Evolutionary conservation across 2,329 filamentous ascomycete species (phyloP).

Genomic region (Penicillium janthinellum): DNA sequence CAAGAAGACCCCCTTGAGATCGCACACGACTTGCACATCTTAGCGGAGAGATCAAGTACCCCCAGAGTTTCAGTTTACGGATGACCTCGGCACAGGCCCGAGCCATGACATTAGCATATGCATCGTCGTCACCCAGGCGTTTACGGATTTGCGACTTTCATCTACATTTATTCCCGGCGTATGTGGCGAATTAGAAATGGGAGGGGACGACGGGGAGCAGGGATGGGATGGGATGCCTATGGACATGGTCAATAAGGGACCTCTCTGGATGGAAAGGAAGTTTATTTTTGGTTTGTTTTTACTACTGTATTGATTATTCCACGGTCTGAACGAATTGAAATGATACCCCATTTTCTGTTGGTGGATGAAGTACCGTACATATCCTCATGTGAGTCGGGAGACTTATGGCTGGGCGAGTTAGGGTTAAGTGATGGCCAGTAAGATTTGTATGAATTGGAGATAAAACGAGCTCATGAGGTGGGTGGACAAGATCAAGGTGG

Average conservation of each 20-base stretch:
- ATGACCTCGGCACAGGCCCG: too few species aligned
- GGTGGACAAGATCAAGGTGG: too few species aligned
- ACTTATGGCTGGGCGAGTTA: neutral
- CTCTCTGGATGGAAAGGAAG: neutral
- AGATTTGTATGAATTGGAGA: too few species aligned
- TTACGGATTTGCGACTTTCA: slow-evolving; percentile 8
- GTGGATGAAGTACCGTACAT: slow-evolving; percentile 3
- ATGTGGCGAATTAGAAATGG: slow-evolving; percentile 20
- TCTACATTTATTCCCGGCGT: slow-evolving; percentile 13
- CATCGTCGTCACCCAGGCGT: neutral
- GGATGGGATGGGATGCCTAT: neutral
- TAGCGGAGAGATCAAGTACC: too few species aligned
- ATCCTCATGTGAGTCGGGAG: slow-evolving; percentile 1
- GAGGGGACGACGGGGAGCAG: neutral
- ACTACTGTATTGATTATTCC: slow-evolving; percentile 6
- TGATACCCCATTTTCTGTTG: slow-evolving; percentile 26
- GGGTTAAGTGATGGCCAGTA: neutral
- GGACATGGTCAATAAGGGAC: slow-evolving; percentile 1
- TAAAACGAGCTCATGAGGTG: too few species aligned
- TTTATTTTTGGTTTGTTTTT: slow-evolving; percentile 4
- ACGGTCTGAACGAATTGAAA: slow-evolving; percentile 24
- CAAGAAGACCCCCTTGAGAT: too few species aligned
- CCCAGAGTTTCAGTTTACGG: too few species aligned
- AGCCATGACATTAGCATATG: neutral
- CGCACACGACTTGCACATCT: too few species aligned